phyloP scores from a whole-genome alignment of 768 basidiomycete species.

The Dendrothele bispora region DNA sequence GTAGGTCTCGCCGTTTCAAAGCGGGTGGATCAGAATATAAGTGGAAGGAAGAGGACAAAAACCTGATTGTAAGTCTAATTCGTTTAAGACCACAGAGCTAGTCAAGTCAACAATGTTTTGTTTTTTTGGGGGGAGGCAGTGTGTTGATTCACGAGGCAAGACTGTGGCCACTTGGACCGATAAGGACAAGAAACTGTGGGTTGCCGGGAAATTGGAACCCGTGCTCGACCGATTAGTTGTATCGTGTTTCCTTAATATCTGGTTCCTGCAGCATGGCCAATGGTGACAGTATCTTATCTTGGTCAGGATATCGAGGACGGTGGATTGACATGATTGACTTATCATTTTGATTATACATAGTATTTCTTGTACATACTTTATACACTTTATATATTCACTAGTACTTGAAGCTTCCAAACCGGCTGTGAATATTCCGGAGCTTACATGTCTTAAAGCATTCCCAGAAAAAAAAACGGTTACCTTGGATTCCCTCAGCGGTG shows the following conservation, averaged over 20 bases:
- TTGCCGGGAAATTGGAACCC: slow-evolving; percentile 34
- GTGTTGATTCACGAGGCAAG: slow-evolving; percentile 47
- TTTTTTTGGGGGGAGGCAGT: slow-evolving; percentile 29
- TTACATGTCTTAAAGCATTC: no score
- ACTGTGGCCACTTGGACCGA: slow-evolving; percentile 48
- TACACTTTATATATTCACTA: no score
- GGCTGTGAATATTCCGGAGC: no score
- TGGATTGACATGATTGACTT: no score
- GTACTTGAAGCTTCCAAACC: no score
- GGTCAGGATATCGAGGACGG: no score
- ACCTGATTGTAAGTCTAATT: slow-evolving; percentile 45
- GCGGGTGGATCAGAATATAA: slow-evolving; percentile 50
- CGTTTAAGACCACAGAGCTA: neutral
- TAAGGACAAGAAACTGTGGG: slow-evolving; percentile 35
- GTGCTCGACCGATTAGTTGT: slow-evolving; percentile 53
- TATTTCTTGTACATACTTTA: no score
- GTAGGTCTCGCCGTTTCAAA: slow-evolving; percentile 57
- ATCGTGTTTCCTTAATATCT: slow-evolving; percentile 53
- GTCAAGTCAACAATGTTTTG: neutral
- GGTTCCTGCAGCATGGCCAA: slow-evolving; percentile 40
- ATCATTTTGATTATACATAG: no score
- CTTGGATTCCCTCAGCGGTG: no score
- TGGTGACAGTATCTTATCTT: slow-evolving; percentile 39
- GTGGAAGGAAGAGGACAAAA: slow-evolving; percentile 51
- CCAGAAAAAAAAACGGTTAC: no score